phyloP scores from a whole-genome alignment of 208 protist species.

The Leishmania major region DNA sequence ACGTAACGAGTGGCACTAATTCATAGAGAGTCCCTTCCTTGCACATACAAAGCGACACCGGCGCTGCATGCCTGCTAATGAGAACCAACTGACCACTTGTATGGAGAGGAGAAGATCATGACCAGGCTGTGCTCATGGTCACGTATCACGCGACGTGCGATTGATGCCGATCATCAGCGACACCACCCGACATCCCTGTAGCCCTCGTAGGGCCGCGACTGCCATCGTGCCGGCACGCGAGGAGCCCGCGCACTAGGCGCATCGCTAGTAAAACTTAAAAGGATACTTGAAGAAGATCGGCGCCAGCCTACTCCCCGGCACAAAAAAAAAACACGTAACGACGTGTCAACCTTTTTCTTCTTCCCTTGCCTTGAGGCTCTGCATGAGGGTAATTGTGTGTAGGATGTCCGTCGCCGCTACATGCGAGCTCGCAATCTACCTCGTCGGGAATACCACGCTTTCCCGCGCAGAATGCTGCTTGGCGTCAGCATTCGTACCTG shows the following conservation, averaged over 20 bases:
- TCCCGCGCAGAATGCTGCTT: constrained; percentile 5
- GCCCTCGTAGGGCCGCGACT: not conserved
- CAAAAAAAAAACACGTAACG: not conserved
- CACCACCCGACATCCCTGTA: not conserved
- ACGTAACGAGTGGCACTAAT: not conserved
- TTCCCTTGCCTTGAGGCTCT: not conserved
- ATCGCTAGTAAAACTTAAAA: not conserved
- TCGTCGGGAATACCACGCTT: not conserved
- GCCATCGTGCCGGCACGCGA: not conserved
- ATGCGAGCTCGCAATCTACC: not conserved
- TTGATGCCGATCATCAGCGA: not conserved
- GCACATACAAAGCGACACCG: not conserved
- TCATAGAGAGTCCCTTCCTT: no score
- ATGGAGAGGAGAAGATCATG: not conserved
- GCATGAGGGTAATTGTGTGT: not conserved
- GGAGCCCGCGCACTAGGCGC: not conserved
- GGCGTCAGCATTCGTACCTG: constrained; percentile 1
- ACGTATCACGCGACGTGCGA: no score
- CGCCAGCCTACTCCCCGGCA: not conserved
- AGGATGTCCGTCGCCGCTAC: not conserved
- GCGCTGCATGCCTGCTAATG: not conserved
- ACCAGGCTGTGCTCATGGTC: no score
- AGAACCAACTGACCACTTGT: not conserved
- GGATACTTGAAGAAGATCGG: not conserved
- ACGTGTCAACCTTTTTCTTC: not conserved